phyloP scores from a whole-genome alignment of 2,329 filamentous ascomycete genomes.

The Tympanopsis confertula region DNA sequence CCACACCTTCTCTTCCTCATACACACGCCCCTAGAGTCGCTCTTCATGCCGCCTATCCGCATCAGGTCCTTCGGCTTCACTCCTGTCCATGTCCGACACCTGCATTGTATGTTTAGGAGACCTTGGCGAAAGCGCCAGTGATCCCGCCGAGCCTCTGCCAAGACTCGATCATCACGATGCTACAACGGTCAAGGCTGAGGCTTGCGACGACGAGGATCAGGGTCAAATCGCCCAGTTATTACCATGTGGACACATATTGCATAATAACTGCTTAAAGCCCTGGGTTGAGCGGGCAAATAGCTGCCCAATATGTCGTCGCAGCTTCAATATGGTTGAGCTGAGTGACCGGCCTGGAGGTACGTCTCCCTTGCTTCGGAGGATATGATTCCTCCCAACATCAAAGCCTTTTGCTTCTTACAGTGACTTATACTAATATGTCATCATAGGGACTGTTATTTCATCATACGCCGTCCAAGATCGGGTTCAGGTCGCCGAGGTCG shows the following conservation, averaged over 20 bases:
- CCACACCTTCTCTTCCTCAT: conserved; percentile 7
- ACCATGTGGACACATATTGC: conserved; percentile 54
- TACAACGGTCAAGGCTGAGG: conserved; percentile 11
- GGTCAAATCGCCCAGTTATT: conserved; percentile 1
- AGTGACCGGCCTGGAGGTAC: conserved; percentile 47
- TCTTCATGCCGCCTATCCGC: conserved; percentile 4
- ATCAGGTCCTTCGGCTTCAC: conserved; percentile 3
- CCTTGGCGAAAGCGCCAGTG: conserved; percentile 38
- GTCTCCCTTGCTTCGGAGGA: conserved; percentile 9
- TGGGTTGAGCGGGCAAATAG: conserved; percentile 70
- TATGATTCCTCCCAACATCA: conserved; percentile 3
- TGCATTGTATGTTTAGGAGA: conserved; percentile 65
- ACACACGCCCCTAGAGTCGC: conserved; percentile 2
- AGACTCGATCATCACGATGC: conserved; percentile 3
- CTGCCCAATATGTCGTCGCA: conserved; percentile 63
- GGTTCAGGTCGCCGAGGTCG: conserved; percentile 55
- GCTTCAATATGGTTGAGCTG: conserved; percentile 61
- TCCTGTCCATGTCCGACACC: conserved; percentile 32
- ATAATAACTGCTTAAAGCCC: conserved; percentile 61
- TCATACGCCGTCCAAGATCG: conserved; percentile 37
- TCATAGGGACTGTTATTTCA: conserved; percentile 14
- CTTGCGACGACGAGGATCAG: conserved; percentile 6
- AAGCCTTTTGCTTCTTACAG: background rate
- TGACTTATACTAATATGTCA: background rate
- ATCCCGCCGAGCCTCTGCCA: conserved; percentile 15